These are phyloP conservation scores for Coriaria nepalensis DNA, from an alignment of 306 rosid species.

Conservation along the genomic window DNA sequence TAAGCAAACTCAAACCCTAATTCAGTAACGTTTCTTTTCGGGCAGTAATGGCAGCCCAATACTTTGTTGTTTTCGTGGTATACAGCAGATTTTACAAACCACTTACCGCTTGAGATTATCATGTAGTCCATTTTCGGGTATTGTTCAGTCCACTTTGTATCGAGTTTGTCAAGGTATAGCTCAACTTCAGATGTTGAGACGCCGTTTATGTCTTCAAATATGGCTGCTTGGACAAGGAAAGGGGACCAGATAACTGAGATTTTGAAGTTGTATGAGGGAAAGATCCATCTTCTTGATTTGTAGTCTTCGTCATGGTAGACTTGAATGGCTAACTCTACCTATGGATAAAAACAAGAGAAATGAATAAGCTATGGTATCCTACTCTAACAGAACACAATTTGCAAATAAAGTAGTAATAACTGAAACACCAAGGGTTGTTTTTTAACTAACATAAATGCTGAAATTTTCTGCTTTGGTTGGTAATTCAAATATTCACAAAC, in stretches of 20 bases:
- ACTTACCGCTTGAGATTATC: constrained; percentile 80
- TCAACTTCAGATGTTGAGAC: constrained; percentile 83
- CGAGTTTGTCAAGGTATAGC: constrained; percentile 63
- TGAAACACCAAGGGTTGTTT: too few relatives aligned
- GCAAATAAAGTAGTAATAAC: not conserved
- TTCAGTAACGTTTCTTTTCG: constrained; percentile 50
- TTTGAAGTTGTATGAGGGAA: constrained; percentile 53
- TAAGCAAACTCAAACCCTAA: constrained; percentile 75
- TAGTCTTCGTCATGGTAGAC: constrained; percentile 78
- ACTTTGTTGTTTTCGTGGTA: constrained; percentile 58
- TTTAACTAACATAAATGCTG: too few relatives aligned
- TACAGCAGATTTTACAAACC: constrained; percentile 85
- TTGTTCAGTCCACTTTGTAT: constrained; percentile 48
- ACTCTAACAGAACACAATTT: not conserved
- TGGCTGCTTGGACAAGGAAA: constrained; percentile 70
- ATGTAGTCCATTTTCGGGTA: constrained; percentile 49
- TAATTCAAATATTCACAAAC: too few relatives aligned
- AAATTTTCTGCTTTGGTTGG: too few relatives aligned
- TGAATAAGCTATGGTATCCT: constrained; percentile 10
- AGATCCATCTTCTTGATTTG: constrained; percentile 64
- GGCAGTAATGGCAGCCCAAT: constrained; percentile 75
- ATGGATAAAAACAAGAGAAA: constrained; percentile 17
- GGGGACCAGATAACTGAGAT: constrained; percentile 76
- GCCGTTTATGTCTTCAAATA: constrained; percentile 79
- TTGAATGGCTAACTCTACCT: constrained; percentile 62